Evolutionary conservation across 768 basidiomycete species (phyloP).

Genomic region (Serendipita indica): DNA sequence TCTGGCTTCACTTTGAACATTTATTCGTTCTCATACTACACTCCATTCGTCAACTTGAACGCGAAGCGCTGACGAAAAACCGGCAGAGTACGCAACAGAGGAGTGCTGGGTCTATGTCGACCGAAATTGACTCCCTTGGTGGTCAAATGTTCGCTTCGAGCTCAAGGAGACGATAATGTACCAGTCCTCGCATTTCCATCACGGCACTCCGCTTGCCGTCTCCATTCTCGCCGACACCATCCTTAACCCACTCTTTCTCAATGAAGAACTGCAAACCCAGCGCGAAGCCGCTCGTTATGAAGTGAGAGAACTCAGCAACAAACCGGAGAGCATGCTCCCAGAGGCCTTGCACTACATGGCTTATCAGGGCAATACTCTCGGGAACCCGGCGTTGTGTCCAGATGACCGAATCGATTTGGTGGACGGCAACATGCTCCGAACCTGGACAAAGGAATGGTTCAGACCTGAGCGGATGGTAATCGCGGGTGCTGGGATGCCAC

Average conservation of each 20-base stretch:
- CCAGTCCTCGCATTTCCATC: slow-evolving; percentile 86
- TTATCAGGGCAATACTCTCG: slow-evolving; percentile 59
- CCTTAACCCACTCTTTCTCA: slow-evolving; percentile 55
- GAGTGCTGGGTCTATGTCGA: slow-evolving; percentile 62
- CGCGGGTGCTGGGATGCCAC: slow-evolving; percentile 84
- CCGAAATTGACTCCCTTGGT: slow-evolving; percentile 67
- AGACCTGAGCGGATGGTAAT: slow-evolving; percentile 89
- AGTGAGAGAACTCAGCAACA: slow-evolving; percentile 67
- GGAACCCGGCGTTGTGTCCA: slow-evolving; percentile 83
- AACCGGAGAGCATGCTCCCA: slow-evolving; percentile 88
- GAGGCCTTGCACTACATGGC: slow-evolving; percentile 82
- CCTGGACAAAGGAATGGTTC: slow-evolving; percentile 69
- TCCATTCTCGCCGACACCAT: slow-evolving; percentile 87
- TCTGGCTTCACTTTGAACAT: background rate
- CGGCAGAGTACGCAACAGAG: slow-evolving; percentile 57
- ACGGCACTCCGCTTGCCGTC: slow-evolving; percentile 64
- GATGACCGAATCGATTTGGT: slow-evolving; percentile 64
- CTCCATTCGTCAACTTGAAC: no score
- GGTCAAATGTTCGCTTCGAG: slow-evolving; percentile 87
- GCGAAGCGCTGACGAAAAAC: background rate
- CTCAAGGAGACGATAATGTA: slow-evolving; percentile 95
- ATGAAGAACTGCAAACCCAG: slow-evolving; percentile 70
- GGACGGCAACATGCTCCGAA: slow-evolving; percentile 42
- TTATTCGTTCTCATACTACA: background rate
- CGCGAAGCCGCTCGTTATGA: slow-evolving; percentile 84